Evolutionary conservation across 805 yeast species (phyloP).

Genomic region (Saccharomycopsis fibuligera): DNA sequence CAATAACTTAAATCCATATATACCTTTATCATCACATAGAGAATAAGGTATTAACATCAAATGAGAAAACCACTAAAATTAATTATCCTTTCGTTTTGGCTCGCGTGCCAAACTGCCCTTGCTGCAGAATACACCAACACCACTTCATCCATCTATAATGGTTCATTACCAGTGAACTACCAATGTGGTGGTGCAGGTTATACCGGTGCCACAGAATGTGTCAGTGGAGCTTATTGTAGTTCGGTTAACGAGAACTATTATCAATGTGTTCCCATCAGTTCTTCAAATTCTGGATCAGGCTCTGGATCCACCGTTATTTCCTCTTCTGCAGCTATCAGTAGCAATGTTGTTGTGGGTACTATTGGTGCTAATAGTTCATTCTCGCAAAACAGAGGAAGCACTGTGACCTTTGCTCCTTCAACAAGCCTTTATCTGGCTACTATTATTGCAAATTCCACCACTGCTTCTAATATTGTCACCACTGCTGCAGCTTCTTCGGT

Average conservation of each 20-base stretch:
- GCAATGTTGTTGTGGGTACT: not conserved
- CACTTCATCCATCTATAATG: not conserved
- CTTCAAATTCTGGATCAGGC: not conserved
- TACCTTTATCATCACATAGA: no score
- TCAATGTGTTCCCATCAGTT: constrained; percentile 23
- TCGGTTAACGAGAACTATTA: constrained; percentile 25
- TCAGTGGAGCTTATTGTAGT: constrained; percentile 23
- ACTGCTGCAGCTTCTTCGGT: not conserved
- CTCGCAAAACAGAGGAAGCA: not conserved
- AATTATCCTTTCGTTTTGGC: no score
- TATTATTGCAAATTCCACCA: not conserved
- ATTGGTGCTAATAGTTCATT: not conserved
- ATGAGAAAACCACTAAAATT: no score
- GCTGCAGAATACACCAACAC: not conserved
- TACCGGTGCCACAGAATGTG: constrained; percentile 24
- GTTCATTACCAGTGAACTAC: constrained; percentile 18
- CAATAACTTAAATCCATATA: no score
- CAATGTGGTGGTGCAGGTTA: constrained; percentile 26
- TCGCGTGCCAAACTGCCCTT: no score
- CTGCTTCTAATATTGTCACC: not conserved
- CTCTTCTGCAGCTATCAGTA: not conserved
- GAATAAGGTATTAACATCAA: no score
- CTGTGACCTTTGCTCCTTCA: not conserved
- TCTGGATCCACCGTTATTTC: not conserved
- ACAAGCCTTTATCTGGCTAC: not conserved